phyloP scores from a whole-genome alignment of 495 filamentous ascomycete genomes.

The Podospora anserina region DNA sequence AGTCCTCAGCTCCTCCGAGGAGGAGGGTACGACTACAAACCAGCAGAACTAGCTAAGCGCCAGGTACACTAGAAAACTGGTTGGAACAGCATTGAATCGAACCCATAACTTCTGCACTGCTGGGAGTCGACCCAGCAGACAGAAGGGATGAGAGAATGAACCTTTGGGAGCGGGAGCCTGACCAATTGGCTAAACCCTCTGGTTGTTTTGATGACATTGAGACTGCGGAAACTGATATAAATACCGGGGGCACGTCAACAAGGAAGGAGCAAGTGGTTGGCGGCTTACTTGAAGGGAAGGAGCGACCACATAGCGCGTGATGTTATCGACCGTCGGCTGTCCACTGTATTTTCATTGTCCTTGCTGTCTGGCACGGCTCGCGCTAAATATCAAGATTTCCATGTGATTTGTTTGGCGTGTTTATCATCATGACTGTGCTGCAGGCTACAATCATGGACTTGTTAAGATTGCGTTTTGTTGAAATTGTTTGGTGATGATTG shows the following conservation, averaged over 20 bases:
- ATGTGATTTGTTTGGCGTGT: no score
- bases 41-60: background rate
- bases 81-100: background rate
- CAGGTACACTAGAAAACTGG: background rate
- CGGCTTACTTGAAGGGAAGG: background rate
- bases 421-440: no score
- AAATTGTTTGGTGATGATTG: no score
- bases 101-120: background rate
- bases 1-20: background rate
- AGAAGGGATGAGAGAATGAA: background rate
- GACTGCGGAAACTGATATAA: background rate
- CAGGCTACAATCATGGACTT: no score
- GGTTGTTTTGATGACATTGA: background rate
- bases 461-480: no score
- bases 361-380: no score
- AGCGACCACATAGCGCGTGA: no score
- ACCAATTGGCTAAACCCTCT: background rate
- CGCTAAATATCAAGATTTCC: no score
- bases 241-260: background rate
- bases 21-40: background rate
- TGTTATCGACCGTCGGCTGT: no score
- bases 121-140: background rate
- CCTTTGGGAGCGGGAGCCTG: background rate
- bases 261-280: background rate
- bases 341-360: no score